A percentile compares a stretch with the other conserved stretches of the same genome.
Evolutionary conservation across 2,329 filamentous ascomycete genomes (phyloP).

Genomic region (Celoporthe dispersa): DNA sequence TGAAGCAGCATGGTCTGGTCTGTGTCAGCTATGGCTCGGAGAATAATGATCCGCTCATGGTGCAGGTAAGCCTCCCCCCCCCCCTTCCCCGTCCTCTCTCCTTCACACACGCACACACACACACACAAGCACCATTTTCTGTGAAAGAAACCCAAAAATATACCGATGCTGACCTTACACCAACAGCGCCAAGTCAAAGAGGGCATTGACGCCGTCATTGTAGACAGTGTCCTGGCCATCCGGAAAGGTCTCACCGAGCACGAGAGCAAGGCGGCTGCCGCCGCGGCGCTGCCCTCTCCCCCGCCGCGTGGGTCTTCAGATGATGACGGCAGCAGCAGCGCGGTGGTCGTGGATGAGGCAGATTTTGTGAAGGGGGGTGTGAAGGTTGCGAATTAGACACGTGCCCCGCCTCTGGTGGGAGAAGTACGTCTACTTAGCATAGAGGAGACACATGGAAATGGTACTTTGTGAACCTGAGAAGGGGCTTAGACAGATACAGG

Average conservation of each 20-base stretch:
- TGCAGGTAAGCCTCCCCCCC: conserved; percentile 67
- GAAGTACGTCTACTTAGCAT: background rate
- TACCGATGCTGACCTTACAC: background rate
- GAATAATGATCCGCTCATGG: conserved; percentile 87
- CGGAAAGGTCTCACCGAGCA: conserved; percentile 77
- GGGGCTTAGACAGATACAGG: background rate
- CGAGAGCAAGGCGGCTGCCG: conserved; percentile 26
- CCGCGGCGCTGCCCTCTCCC: background rate
- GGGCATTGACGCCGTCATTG: conserved; percentile 97
- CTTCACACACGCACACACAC: too few relatives aligned
- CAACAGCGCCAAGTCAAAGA: conserved; percentile 83
- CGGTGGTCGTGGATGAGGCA: conserved; percentile 8
- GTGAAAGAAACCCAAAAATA: too few relatives aligned
- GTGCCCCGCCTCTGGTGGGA: too few relatives aligned
- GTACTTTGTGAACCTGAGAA: background rate
- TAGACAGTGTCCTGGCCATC: conserved; percentile 92
- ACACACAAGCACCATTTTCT: too few relatives aligned
- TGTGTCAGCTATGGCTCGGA: conserved; percentile 92
- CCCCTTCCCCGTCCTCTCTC: conserved; percentile 1
- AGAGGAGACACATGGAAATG: background rate
- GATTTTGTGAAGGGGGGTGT: conserved; percentile 18
- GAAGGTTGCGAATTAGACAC: conserved; percentile 22
- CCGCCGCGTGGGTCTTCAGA: background rate
- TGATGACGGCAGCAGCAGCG: conserved; percentile 10
- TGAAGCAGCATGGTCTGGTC: conserved; percentile 91